Percentiles rank a stretch among this genome's conserved stretches.
Evolutionary conservation across 805 yeast genomes (phyloP).

Genomic region (Saccharomycopsis lassenensis): DNA sequence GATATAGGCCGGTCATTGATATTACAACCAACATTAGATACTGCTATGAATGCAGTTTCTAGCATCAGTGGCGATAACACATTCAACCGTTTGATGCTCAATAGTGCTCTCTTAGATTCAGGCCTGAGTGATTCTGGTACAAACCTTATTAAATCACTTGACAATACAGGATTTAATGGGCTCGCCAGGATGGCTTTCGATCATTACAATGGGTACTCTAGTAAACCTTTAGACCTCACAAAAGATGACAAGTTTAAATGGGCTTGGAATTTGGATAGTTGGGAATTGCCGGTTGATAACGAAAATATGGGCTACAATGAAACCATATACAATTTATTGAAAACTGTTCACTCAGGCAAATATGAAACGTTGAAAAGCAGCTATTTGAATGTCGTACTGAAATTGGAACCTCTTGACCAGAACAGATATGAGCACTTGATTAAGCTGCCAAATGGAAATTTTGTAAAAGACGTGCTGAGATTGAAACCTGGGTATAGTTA

Average conservation of each 20-base stretch:
- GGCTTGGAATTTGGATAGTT: conserved; percentile 66
- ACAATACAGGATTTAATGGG: conserved; percentile 46
- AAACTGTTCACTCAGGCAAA: conserved; percentile 21
- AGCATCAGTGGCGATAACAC: too few relatives aligned
- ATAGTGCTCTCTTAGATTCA: conserved; percentile 47
- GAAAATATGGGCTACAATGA: conserved; percentile 30
- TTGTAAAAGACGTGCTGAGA: too few relatives aligned
- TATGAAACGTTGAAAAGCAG: too few relatives aligned
- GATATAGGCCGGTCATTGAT: too few relatives aligned
- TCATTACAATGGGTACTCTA: conserved; percentile 9
- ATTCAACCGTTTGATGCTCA: conserved; percentile 38
- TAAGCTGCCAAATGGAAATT: too few relatives aligned
- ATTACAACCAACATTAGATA: too few relatives aligned
- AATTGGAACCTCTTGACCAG: too few relatives aligned
- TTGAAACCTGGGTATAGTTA: too few relatives aligned
- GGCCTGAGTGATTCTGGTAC: conserved; percentile 20
- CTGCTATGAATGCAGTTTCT: too few relatives aligned
- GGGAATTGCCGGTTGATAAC: conserved; percentile 56
- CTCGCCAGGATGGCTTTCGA: conserved; percentile 37
- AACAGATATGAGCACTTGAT: too few relatives aligned
- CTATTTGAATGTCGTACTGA: too few relatives aligned
- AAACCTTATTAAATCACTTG: conserved; percentile 16
- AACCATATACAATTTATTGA: conserved; percentile 42
- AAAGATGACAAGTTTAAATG: conserved; percentile 38
- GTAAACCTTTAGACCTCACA: not conserved